Evolutionary conservation across 257 asterid genomes (phyloP).

Genomic region (Solanum boliviense): DNA sequence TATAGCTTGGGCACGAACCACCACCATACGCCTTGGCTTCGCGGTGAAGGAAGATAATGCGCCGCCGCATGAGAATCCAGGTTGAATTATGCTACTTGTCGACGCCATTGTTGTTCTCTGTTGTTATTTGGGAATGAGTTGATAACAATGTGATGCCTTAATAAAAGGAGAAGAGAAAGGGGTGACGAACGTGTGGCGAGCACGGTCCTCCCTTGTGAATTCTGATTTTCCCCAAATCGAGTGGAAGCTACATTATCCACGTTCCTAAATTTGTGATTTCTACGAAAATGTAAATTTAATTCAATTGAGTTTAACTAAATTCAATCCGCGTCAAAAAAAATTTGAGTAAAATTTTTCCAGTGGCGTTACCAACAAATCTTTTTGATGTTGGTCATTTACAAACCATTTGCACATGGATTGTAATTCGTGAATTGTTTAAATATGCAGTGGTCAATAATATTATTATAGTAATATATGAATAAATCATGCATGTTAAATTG

Average conservation of each 20-base stretch:
- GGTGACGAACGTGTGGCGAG: slow-evolving; percentile 40
- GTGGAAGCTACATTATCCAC: neutral
- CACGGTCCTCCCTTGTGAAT: slow-evolving; percentile 15
- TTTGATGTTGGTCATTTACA: no score
- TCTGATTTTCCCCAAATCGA: neutral
- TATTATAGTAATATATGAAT: neutral
- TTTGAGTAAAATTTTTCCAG: no score
- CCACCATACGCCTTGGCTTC: slow-evolving; percentile 48
- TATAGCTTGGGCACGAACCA: slow-evolving; percentile 63
- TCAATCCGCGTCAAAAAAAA: no score
- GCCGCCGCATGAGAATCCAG: slow-evolving; percentile 16
- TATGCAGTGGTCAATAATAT: neutral
- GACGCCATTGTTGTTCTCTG: slow-evolving; percentile 33
- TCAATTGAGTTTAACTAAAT: no score
- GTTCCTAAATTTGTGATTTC: neutral
- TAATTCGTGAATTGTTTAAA: no score
- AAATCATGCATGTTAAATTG: neutral
- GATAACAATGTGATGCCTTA: neutral
- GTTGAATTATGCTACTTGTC: slow-evolving; percentile 18
- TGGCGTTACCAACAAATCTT: no score
- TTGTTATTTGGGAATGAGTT: neutral
- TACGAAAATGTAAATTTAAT: no score
- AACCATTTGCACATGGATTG: no score
- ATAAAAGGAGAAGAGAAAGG: neutral
- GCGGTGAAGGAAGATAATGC: slow-evolving; percentile 2